Evolutionary conservation across 2,329 filamentous ascomycete genomes (phyloP).

Genomic region (Fusarium sp.): DNA sequence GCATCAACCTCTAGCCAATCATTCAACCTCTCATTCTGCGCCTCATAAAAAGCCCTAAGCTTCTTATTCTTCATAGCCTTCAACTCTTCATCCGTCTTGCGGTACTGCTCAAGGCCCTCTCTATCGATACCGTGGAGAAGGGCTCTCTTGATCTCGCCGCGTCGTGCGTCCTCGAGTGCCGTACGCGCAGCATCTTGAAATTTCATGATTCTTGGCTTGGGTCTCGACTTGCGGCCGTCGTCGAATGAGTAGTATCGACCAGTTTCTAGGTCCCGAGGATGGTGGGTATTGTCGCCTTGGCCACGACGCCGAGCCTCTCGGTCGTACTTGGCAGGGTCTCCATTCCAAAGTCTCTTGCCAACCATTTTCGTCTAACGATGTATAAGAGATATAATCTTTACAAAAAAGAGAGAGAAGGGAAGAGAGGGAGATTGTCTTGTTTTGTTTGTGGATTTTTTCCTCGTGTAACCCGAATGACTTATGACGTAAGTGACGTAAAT

Average conservation of each 20-base stretch:
- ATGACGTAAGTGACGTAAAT: conserved; percentile 37
- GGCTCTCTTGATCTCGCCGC: conserved; percentile 47
- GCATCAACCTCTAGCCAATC: conserved; percentile 52
- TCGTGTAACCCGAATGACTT: conserved; percentile 3
- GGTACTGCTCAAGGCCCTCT: conserved; percentile 45
- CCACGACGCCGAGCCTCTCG: conserved; percentile 18
- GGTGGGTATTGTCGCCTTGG: conserved; percentile 11
- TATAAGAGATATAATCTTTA: not conserved
- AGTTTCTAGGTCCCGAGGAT: conserved; percentile 41
- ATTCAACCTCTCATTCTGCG: conserved; percentile 49
- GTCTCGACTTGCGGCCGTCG: conserved; percentile 14
- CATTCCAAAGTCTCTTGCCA: conserved; percentile 35
- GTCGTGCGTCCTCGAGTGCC: conserved; percentile 47
- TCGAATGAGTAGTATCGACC: conserved; percentile 21
- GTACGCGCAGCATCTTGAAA: conserved; percentile 48
- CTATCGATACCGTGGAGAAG: conserved; percentile 48
- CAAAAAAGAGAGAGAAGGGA: not conserved
- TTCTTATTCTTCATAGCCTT: conserved; percentile 46
- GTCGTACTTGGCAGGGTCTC: not conserved
- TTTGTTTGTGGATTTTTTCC: conserved; percentile 12
- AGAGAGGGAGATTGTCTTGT: not conserved
- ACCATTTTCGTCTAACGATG: conserved; percentile 29
- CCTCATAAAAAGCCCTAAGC: conserved; percentile 46
- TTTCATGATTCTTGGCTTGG: conserved; percentile 52
- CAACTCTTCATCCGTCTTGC: conserved; percentile 47